Evolutionary conservation across 2,329 filamentous ascomycete species (phyloP).

Genomic region (Diaporthe nobilis): DNA sequence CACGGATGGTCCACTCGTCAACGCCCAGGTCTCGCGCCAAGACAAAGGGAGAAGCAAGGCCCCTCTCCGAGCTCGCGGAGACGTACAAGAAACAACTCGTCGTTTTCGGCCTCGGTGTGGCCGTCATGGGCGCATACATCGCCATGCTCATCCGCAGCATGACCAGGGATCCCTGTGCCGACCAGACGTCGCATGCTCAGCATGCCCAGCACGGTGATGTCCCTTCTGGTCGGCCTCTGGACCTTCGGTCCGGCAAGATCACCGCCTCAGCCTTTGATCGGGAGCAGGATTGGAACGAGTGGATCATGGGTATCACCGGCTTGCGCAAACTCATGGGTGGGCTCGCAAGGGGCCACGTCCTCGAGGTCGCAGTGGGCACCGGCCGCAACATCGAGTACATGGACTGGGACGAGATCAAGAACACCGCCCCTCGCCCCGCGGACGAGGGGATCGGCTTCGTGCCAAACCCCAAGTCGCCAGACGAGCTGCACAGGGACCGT

Average conservation of each 20-base stretch:
- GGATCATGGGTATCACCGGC: slow-evolving; percentile 67
- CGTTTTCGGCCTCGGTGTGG: slow-evolving; percentile 61
- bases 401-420: slow-evolving; percentile 63
- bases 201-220: slow-evolving; percentile 46
- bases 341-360: slow-evolving; percentile 67
- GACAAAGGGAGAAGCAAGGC: slow-evolving; percentile 19
- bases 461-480: slow-evolving; percentile 43
- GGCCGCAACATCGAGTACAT: slow-evolving; percentile 74
- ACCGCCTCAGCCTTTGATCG: slow-evolving; percentile 71
- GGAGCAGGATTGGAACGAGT: slow-evolving; percentile 70
- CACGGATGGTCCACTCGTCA: slow-evolving; percentile 14
- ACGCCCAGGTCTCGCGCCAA: background rate
- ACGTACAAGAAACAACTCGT: slow-evolving; percentile 60
- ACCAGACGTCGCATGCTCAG: slow-evolving; percentile 43
- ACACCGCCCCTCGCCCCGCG: slow-evolving; percentile 42
- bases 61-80: slow-evolving; percentile 49
- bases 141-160: slow-evolving; percentile 56
- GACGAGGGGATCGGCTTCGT: slow-evolving; percentile 44
- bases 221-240: slow-evolving; percentile 65
- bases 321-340: slow-evolving; percentile 65
- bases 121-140: slow-evolving; percentile 64
- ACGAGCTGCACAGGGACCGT: slow-evolving; percentile 45
- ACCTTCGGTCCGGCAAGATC: slow-evolving; percentile 56
- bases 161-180: slow-evolving; percentile 47
- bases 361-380: slow-evolving; percentile 75